Base-by-base conservation (phyloP, 2,329 filamentous ascomycete species). In the Ceratocystis cacaofunesta region DNA sequence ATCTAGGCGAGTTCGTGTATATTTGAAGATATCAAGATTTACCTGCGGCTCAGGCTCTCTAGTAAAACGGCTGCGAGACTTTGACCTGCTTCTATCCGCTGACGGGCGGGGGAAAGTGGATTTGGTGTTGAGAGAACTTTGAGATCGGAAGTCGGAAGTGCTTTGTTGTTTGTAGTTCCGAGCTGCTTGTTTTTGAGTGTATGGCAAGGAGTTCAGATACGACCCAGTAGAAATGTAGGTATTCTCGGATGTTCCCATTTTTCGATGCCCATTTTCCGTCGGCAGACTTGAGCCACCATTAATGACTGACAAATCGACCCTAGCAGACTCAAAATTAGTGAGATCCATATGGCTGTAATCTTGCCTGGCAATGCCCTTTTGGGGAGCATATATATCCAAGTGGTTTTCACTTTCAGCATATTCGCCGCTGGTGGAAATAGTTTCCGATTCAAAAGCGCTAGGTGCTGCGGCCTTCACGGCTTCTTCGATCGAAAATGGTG, bases 11-110 rank as follows among this genome's bases (percentile, higher is more conserved):
- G 87, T 86, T 65, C 89, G 86, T 2, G 88, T 92, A 71, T 86
- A 92, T 41, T 91, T 90, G 76, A 97, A 96, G 0, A 97, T 78
- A 69, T 96, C 92, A 66, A 87, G 77, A 3, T 55, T n/a, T n/a
- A n/a, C n/a, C n/a, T n/a, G n/a, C n/a, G n/a, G 48, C 0, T 52
- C 46, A 19, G 61, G 19, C 28, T 32, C 28, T 63, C 4, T 63
- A 15, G 7, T 41, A n/a, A 44, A 5, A 1, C 64, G 1, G 15
- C 30, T 50, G 5, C 32, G 41, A 5, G 61, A 22, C 12, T 19
- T 10, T 12, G 65, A 64, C 43, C 5, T 61, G n/a, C n/a, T n/a
- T n/a, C n/a, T 41, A 32, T 30, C 46, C 7, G 4, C 15, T 41
- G 2, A 5, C 30, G 41, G 60, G 58, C n/a, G 32, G 10, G 25